Evolutionary conservation across 192 early-diverging fungal genomes (phyloP), one percentile per base, ranked within the genome.

Genomic region (Coemansia pectinata): DNA sequence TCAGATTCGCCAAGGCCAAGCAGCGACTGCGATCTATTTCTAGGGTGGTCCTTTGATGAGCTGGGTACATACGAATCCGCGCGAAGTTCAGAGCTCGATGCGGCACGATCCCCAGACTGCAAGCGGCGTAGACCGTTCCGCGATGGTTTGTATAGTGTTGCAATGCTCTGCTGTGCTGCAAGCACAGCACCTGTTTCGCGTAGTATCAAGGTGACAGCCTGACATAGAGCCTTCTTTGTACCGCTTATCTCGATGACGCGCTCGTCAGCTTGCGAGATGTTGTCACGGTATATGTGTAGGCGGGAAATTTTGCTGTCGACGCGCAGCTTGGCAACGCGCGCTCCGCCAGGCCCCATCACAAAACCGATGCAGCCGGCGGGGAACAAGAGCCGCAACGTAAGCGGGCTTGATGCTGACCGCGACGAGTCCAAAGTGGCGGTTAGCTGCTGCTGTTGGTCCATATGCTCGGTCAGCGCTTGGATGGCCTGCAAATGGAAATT

Each of bases 261-360:
- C 72, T 83, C 80, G 10, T 75, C 69, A 5, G 75, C 77, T 23
- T 75, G 74, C 25, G 72, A 76, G 47, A 83, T 66, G 21, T 63
- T 29, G 33, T 71, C 38, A 5, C 57, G 62, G 66, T 70, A 72
- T 0, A 78, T 60, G 19, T 77, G 75, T 11, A 83, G 57, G 55
- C 66, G 66, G 29, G 29, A 21, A n/a, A 83, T 58, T 15, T 48
- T 66, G 17, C 66, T 47, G 9, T 69, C 57, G 15, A 67, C 38
- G 12, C 75, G 71, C 45, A 67, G 63, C 42, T 67, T 62, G 17
- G 39, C 40, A 21, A 71, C 55, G 38, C 41, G 71, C 5, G 63
- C 47, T 25, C 80, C 80, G 39, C 70, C 67, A 0, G 53, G 57
- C 1, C 80, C 80, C 7, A 83, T 42, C 42, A 77, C 71, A 4